Evolutionary conservation across 2,329 filamentous ascomycete genomes (phyloP).

Genomic region (Aspergillus hortae): DNA sequence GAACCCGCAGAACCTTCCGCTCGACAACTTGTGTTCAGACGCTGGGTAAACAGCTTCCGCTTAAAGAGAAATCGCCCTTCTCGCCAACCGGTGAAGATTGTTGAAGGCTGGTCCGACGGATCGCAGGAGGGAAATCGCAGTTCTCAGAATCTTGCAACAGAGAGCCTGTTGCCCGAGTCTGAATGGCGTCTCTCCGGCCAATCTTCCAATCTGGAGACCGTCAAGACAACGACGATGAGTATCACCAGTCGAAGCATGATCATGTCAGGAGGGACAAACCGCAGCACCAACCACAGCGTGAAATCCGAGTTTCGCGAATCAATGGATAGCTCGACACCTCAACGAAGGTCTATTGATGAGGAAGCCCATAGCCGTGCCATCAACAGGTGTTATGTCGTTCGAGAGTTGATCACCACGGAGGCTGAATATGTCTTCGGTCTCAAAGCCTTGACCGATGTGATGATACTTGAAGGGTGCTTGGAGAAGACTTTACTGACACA

Average conservation of each 20-base stretch:
- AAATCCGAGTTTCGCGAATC: conserved; percentile 64
- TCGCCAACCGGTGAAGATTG: conserved; percentile 22
- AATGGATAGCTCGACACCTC: conserved; percentile 53
- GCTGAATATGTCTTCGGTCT: conserved; percentile 85
- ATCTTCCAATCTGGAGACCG: conserved; percentile 71
- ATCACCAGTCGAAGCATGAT: conserved; percentile 68
- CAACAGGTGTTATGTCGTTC: conserved; percentile 73
- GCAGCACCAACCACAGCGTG: conserved; percentile 52
- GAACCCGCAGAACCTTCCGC: conserved; percentile 2
- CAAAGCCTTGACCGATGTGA: conserved; percentile 79
- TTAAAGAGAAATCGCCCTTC: conserved; percentile 19
- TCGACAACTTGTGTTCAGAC: conserved; percentile 27
- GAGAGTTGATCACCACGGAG: conserved; percentile 83
- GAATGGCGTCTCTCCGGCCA: conserved; percentile 70
- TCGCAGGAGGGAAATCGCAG: conserved; percentile 14
- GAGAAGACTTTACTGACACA: neutral
- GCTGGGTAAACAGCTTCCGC: conserved; percentile 39
- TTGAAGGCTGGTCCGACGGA: conserved; percentile 36
- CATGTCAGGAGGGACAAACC: conserved; percentile 57
- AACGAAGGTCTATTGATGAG: conserved; percentile 57
- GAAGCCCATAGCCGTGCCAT: conserved; percentile 67
- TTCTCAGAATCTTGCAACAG: conserved; percentile 12
- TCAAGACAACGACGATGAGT: conserved; percentile 78
- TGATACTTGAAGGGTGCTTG: neutral
- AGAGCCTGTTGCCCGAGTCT: conserved; percentile 22